Conservation (phyloP, 2,329 filamentous ascomycete genomes). For the Xylariaceae sp. region DNA sequence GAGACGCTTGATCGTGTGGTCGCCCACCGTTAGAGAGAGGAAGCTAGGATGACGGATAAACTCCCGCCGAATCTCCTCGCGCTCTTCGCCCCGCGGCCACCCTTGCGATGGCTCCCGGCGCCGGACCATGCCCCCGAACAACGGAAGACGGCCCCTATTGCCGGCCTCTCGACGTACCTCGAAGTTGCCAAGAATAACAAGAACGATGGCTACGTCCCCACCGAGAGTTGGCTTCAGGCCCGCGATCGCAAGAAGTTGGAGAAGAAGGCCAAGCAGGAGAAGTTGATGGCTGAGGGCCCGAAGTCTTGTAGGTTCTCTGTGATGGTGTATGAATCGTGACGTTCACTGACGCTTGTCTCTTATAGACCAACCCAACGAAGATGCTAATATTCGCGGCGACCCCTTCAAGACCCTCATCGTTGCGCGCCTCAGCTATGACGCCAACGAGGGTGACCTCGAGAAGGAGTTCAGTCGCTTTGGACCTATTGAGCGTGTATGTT, state of each 20-base stretch:
- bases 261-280: conserved; percentile 64
- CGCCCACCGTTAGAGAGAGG: too few species aligned
- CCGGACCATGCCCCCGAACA: conserved; percentile 78
- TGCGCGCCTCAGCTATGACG: conserved; percentile 81
- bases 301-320: conserved; percentile 48
- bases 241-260: conserved; percentile 80
- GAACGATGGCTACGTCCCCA: conserved; percentile 69
- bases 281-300: conserved; percentile 58
- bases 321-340: not conserved
- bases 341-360: conserved; percentile 1
- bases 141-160: conserved; percentile 67
- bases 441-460: conserved; percentile 83
- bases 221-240: conserved; percentile 87
- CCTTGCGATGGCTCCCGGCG: conserved; percentile 82
- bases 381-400: conserved; percentile 85
- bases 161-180: conserved; percentile 70
- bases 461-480: conserved; percentile 91
- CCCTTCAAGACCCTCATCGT: conserved; percentile 95
- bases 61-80: conserved; percentile 87
- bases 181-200: conserved; percentile 73
- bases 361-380: conserved; percentile 73
- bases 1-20: not conserved
- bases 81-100: conserved; percentile 91
- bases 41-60: conserved; percentile 79
- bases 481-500: conserved; percentile 78